These are phyloP conservation scores for Ceratobasidium sp. DNA, from an alignment of 1,284 basidiomycete species.

Conservation along the genomic window DNA sequence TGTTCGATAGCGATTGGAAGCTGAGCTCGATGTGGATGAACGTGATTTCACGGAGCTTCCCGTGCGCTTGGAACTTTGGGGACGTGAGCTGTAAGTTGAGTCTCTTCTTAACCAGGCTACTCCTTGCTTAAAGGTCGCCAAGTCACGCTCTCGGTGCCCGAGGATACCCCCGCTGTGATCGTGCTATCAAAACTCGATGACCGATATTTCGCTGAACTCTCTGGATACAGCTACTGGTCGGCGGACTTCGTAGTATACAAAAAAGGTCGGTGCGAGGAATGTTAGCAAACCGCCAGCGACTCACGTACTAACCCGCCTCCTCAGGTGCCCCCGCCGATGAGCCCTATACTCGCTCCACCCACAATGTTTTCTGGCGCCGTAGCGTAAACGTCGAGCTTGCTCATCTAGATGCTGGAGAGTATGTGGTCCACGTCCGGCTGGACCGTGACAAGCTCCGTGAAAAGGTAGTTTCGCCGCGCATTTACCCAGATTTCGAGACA, in stretches of 20 bases:
- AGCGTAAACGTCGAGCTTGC: constrained; percentile 30
- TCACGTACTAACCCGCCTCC: not conserved
- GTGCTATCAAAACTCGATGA: constrained; percentile 21
- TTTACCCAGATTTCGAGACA: not conserved
- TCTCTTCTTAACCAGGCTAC: constrained; percentile 1
- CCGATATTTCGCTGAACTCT: constrained; percentile 20
- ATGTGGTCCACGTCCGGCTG: constrained; percentile 29
- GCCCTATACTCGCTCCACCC: constrained; percentile 21
- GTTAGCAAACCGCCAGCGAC: not conserved
- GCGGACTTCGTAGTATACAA: constrained; percentile 35
- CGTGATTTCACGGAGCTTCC: constrained; percentile 55
- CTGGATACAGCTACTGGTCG: constrained; percentile 28
- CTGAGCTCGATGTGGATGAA: constrained; percentile 43
- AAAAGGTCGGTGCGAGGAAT: constrained; percentile 8
- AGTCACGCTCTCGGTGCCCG: constrained; percentile 28
- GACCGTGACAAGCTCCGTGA: constrained; percentile 35
- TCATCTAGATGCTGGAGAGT: constrained; percentile 34
- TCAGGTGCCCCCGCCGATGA: constrained; percentile 23
- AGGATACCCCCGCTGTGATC: constrained; percentile 21
- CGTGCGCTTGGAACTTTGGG: constrained; percentile 66
- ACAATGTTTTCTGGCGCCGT: constrained; percentile 28
- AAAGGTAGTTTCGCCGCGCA: constrained; percentile 22
- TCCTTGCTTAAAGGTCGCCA: not conserved
- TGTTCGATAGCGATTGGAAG: constrained; percentile 44
- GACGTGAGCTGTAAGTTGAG: constrained; percentile 53